Evolutionary conservation across 2,329 filamentous ascomycete genomes (phyloP).

Genomic region (Stagonosporopsis cucurbitacearum): DNA sequence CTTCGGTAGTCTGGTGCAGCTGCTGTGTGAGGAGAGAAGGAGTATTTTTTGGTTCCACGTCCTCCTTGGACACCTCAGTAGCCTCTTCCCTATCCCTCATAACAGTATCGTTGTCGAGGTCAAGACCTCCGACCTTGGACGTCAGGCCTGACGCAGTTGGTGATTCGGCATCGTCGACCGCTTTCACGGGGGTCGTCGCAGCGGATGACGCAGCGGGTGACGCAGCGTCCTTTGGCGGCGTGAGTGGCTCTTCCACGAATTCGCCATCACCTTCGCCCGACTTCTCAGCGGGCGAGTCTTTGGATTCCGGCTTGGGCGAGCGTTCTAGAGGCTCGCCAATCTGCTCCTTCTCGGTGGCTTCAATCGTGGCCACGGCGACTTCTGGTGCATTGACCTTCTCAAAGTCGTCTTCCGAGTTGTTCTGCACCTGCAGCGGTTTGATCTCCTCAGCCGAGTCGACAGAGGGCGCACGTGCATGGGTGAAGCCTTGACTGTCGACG

Average conservation of each 20-base stretch:
- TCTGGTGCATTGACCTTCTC: conserved; percentile 80
- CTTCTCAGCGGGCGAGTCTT: conserved; percentile 33
- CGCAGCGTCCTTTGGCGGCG: conserved; percentile 55
- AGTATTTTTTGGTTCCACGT: conserved; percentile 39
- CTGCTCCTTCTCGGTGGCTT: conserved; percentile 59
- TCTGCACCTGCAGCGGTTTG: conserved; percentile 77
- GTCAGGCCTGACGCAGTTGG: conserved; percentile 62
- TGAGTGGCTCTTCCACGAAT: conserved; percentile 79
- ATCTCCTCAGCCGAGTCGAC: conserved; percentile 67
- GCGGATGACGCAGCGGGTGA: conserved; percentile 28
- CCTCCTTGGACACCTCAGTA: conserved; percentile 26
- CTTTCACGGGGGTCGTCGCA: conserved; percentile 28
- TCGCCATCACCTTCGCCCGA: conserved; percentile 62
- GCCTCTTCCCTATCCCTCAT: conserved; percentile 49
- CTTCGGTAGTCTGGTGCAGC: conserved; percentile 41
- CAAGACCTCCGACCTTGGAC: conserved; percentile 62
- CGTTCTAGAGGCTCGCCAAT: conserved; percentile 47
- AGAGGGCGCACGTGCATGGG: conserved; percentile 56
- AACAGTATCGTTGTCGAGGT: conserved; percentile 65
- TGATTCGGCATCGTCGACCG: conserved; percentile 47
- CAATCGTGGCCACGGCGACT: conserved; percentile 71
- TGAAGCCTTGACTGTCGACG: conserved; percentile 60
- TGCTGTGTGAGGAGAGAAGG: conserved; percentile 53
- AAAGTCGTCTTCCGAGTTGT: conserved; percentile 88
- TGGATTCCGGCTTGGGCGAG: conserved; percentile 54